These are phyloP conservation scores for Ceratocystis alfenasii DNA, from an alignment of 2,329 filamentous ascomycete species.

Conservation along the genomic window DNA sequence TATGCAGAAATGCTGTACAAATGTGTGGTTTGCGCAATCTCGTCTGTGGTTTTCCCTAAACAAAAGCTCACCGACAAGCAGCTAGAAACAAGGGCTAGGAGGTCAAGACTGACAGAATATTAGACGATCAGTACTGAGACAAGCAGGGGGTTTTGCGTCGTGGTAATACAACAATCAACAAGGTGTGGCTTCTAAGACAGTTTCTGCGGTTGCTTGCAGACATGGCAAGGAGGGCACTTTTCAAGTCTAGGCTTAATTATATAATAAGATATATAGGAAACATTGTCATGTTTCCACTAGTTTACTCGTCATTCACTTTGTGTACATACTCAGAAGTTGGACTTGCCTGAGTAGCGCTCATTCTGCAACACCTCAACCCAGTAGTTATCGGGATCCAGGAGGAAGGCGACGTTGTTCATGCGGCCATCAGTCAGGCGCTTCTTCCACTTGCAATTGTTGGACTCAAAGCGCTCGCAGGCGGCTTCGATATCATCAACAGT, in stretches of 20 bases:
- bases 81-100: background rate
- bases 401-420: conserved; percentile 90
- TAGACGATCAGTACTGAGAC: background rate
- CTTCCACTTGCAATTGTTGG: conserved; percentile 76
- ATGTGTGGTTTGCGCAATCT: conserved; percentile 17
- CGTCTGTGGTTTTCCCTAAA: conserved; percentile 15
- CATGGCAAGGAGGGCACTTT: background rate
- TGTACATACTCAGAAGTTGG: conserved; percentile 36
- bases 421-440: conserved; percentile 83
- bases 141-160: background rate
- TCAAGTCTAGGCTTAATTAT: background rate
- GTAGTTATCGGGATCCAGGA: conserved; percentile 79
- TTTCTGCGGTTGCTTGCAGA: background rate
- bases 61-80: background rate
- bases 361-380: conserved; percentile 78
- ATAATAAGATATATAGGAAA: background rate
- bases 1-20: conserved; percentile 21
- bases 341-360: conserved; percentile 47
- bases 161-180: background rate
- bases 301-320: conserved; percentile 29
- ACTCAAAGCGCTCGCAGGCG: conserved; percentile 77
- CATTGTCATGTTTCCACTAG: conserved; percentile 1
- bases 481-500: conserved; percentile 79
- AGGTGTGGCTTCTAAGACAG: background rate
- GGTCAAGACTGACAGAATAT: background rate